Evolutionary conservation across 371 early-diverging fungal species (phyloP).

Genomic region (Vairimorpha necatrix): DNA sequence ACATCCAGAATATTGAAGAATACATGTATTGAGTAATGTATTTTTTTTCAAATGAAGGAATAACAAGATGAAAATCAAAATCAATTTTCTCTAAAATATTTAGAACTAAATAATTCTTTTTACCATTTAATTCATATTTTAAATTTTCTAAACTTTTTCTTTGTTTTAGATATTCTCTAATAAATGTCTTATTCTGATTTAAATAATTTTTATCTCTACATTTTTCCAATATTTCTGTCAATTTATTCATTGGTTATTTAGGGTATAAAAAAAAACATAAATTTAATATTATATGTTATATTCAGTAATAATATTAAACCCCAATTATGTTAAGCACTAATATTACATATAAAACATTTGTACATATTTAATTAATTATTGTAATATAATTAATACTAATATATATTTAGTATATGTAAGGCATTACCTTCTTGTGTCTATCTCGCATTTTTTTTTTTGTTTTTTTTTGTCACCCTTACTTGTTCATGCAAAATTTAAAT

Average conservation of each 20-base stretch:
- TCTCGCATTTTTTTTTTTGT: too few relatives aligned
- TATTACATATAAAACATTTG: too few relatives aligned
- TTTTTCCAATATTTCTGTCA: conserved; percentile 27
- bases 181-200: conserved; percentile 10
- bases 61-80: not conserved
- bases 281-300: too few relatives aligned
- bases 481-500: too few relatives aligned
- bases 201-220: conserved; percentile 35
- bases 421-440: too few relatives aligned
- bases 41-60: conserved; percentile 19
- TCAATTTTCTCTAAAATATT: conserved; percentile 25
- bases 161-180: conserved; percentile 11
- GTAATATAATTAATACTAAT: too few relatives aligned
- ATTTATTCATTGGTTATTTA: not conserved
- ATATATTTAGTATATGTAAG: too few relatives aligned
- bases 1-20: conserved; percentile 20
- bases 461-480: too few relatives aligned
- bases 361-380: too few relatives aligned
- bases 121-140: conserved; percentile 4
- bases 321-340: too few relatives aligned
- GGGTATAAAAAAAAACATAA: conserved; percentile 5
- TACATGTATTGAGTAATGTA: conserved; percentile 40
- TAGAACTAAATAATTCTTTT: conserved; percentile 8
- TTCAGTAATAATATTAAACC: too few relatives aligned
- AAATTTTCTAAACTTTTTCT: conserved; percentile 9